These are phyloP conservation scores for Corymbia maculata DNA, from an alignment of 345 rosid species.

Conservation along the genomic window DNA sequence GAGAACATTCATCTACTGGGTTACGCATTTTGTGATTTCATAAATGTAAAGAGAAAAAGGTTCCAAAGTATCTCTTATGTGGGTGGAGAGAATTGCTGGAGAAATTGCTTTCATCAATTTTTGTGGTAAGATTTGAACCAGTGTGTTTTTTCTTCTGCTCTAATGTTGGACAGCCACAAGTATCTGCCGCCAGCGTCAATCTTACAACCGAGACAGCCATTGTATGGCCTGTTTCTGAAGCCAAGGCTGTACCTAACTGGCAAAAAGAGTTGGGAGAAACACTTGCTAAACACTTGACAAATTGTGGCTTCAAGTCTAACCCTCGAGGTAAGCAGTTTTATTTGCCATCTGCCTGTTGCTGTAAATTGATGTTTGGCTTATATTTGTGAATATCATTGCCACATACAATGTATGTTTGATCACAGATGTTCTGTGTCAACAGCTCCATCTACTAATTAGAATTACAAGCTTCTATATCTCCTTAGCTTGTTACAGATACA, in stretches of 20 bases:
- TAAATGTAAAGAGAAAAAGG: not conserved
- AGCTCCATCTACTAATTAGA: not conserved
- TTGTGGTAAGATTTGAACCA: not conserved
- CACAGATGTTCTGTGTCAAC: not conserved
- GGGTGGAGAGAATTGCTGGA: not conserved
- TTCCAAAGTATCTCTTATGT: not conserved
- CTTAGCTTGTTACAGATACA: not conserved
- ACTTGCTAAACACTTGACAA: slow-evolving; percentile 82
- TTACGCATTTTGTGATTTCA: not conserved
- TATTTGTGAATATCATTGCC: not conserved
- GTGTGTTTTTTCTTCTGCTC: not conserved
- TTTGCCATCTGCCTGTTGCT: not conserved
- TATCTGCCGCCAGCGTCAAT: slow-evolving; percentile 80
- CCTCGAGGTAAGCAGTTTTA: slow-evolving; percentile 49
- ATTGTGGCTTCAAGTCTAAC: slow-evolving; percentile 74
- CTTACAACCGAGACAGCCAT: slow-evolving; percentile 90
- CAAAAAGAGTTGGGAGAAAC: slow-evolving; percentile 69
- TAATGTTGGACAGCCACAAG: slow-evolving; percentile 61
- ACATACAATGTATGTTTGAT: not conserved
- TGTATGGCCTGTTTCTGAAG: slow-evolving; percentile 86
- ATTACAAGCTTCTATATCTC: not conserved
- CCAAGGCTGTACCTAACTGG: slow-evolving; percentile 69
- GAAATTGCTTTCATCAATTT: not conserved
- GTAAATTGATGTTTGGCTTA: not conserved
- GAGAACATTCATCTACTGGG: not conserved